Evolutionary conservation across 768 basidiomycete genomes (phyloP).

Genomic region (Kwoniella europaea): DNA sequence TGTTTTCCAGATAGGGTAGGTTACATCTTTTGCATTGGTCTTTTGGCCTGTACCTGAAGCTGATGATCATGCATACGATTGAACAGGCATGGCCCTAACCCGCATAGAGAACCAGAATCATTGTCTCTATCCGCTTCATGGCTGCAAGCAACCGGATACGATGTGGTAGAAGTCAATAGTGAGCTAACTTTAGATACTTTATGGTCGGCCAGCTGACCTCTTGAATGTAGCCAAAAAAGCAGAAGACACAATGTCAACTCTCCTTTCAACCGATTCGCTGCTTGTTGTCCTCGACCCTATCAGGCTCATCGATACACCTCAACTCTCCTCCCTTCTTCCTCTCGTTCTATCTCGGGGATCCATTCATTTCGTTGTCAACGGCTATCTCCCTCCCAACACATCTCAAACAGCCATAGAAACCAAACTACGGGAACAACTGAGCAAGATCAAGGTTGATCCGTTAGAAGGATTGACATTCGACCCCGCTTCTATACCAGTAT

Average conservation of each 20-base stretch:
- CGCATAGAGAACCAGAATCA: constrained; percentile 21
- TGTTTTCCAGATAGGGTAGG: constrained; percentile 28
- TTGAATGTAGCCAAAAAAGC: constrained; percentile 17
- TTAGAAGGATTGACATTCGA: constrained; percentile 6
- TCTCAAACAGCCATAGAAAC: constrained; percentile 17
- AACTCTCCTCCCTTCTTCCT: constrained; percentile 19
- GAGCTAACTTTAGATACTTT: constrained; percentile 6
- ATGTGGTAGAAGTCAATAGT: constrained; percentile 42
- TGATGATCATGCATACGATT: background rate
- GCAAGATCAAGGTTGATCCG: constrained; percentile 10
- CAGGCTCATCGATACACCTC: constrained; percentile 34
- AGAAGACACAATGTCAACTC: constrained; percentile 14
- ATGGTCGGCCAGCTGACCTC: background rate
- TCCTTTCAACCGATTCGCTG: constrained; percentile 36
- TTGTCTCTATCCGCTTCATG: constrained; percentile 38
- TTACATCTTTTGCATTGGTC: background rate
- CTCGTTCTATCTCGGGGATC: constrained; percentile 13
- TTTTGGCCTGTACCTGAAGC: background rate
- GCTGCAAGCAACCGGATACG: constrained; percentile 35
- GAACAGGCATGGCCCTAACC: constrained; percentile 1
- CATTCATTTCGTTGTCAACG: constrained; percentile 47
- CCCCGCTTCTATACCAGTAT: constrained; percentile 9
- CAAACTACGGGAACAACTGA: constrained; percentile 12
- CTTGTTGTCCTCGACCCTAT: constrained; percentile 52
- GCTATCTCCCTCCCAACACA: constrained; percentile 27